Base-by-base conservation (phyloP, 192 early-diverging fungal species). In the Coemansia sp. region DNA sequence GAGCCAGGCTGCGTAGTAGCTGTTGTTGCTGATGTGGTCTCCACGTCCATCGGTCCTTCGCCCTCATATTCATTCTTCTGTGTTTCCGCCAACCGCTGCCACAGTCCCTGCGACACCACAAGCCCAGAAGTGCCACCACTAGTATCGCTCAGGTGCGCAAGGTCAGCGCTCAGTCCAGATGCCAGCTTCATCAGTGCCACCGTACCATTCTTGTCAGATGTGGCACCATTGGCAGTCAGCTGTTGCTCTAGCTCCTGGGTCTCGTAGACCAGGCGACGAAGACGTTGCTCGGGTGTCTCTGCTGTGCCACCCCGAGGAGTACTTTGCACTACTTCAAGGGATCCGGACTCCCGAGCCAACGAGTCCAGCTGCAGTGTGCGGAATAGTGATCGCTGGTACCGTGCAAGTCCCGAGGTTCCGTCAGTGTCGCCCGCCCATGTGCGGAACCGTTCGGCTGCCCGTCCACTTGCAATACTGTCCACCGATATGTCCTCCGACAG, bases 241-340 rank as follows among this genome's bases (percentile, higher is more conserved):
- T 92, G 88, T 55, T 86, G 83, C 19, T 69, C 74, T 4, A 96
- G 85, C 56, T 96, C 91, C 59, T 93, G 88, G 9, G 90, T 87
- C 68, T 96, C 94, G 60, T 82, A 88, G 62, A 90, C 83, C 37
- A 96, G 85, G 14, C 94, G 82, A 25, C 89, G 83, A 22, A 92
- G 68, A 59, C 86, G 83, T 65, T 96, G 89, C 33, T 90, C 62
- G 20, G 85, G 73, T 1, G 90, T 93, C 65, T 96, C 94, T 70
- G 27, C 88, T 27, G 28, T 38, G 58, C 11, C 45, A 58, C 6
- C 45, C 38, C 4, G 38, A 34, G 4, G 68, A 48, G n/a, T n/a
- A n/a, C n/a, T n/a, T n/a, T n/a, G n/a, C n/a, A 31, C 7, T 0
- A 59, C 71, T 31, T 62, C 56, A 20, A 59, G 34, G 22, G 30